Percentiles rank a stretch among this genome's conserved stretches.
These are phyloP conservation scores for Penicillium ucsense DNA, from an alignment of 495 filamentous ascomycete species.

Conservation along the genomic window DNA sequence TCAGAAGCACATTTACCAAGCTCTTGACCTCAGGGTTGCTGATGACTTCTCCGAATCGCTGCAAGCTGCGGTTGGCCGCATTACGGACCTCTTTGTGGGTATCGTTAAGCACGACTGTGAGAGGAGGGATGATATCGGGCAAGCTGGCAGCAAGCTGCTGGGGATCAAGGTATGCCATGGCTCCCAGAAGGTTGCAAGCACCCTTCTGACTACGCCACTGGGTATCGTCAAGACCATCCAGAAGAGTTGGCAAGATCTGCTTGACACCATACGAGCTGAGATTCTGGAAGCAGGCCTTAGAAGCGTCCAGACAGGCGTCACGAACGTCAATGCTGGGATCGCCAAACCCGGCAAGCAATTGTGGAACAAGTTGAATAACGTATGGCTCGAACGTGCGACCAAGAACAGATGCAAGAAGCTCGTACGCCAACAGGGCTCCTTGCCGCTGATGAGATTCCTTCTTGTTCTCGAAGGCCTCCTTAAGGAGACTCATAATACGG, in stretches of 20 bases:
- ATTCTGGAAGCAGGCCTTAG: slow-evolving; percentile 87
- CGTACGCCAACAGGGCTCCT: slow-evolving; percentile 80
- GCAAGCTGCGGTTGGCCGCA: slow-evolving; percentile 88
- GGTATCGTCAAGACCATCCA: slow-evolving; percentile 86
- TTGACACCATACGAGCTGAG: slow-evolving; percentile 95
- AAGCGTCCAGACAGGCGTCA: slow-evolving; percentile 82
- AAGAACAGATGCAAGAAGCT: slow-evolving; percentile 76
- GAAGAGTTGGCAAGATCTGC: slow-evolving; percentile 78
- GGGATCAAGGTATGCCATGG: slow-evolving; percentile 96
- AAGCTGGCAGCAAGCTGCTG: slow-evolving; percentile 85
- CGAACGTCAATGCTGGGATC: slow-evolving; percentile 81
- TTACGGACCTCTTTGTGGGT: slow-evolving; percentile 92
- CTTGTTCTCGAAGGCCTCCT: slow-evolving; percentile 76
- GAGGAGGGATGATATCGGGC: slow-evolving; percentile 90
- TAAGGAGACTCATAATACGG: slow-evolving; percentile 72
- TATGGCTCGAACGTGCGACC: slow-evolving; percentile 91
- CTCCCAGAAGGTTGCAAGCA: slow-evolving; percentile 88
- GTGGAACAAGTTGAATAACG: slow-evolving; percentile 88
- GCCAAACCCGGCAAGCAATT: slow-evolving; percentile 80
- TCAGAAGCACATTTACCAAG: slow-evolving; percentile 80
- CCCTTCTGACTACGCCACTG: slow-evolving; percentile 99
- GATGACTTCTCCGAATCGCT: slow-evolving; percentile 97
- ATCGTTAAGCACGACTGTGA: slow-evolving; percentile 89
- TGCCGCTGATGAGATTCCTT: slow-evolving; percentile 83
- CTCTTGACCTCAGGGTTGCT: slow-evolving; percentile 94